Percentiles rank a stretch among this genome's conserved stretches.
Conservation (phyloP, 768 basidiomycete genomes). For the Russula griseocarnosa region DNA sequence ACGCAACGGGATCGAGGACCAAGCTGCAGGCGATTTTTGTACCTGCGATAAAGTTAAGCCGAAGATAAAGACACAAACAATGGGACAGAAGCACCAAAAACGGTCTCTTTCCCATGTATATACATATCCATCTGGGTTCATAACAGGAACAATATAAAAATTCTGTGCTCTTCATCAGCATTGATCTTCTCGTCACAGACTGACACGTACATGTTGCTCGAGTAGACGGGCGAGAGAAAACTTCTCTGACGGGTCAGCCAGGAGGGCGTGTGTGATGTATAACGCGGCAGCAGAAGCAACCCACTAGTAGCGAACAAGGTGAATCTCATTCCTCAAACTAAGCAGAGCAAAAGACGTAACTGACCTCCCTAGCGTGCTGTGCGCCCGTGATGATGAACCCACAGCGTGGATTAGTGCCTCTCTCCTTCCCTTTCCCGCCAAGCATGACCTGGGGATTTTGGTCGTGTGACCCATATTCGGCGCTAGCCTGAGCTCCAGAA, state of each 20-base stretch:
- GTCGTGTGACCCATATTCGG: conserved; percentile 14
- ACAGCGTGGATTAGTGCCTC: conserved; percentile 35
- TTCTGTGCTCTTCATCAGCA: conserved; percentile 37
- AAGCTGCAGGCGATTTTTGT: conserved; percentile 64
- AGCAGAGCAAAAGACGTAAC: conserved; percentile 23
- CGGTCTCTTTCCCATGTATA: conserved; percentile 70
- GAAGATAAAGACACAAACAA: not conserved
- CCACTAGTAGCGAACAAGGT: conserved; percentile 53
- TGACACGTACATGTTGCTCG: conserved; percentile 43
- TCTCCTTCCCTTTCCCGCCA: conserved; percentile 20
- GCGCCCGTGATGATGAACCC: conserved; percentile 69
- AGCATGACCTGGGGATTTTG: conserved; percentile 16
- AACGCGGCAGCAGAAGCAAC: conserved; percentile 69
- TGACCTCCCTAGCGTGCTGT: conserved; percentile 71
- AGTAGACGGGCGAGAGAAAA: conserved; percentile 50
- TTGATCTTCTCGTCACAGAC: not conserved
- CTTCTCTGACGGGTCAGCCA: conserved; percentile 46
- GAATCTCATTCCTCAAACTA: not conserved
- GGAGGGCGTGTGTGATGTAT: conserved; percentile 69
- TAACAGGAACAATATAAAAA: conserved; percentile 63
- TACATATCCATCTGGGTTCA: conserved; percentile 70
- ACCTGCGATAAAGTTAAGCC: conserved; percentile 37
- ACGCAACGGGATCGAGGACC: conserved; percentile 49
- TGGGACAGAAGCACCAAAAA: conserved; percentile 45
- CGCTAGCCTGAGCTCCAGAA: not conserved